Conservation (phyloP, 352 stramenopile genomes). For the Paralagenidium karlingii region DNA sequence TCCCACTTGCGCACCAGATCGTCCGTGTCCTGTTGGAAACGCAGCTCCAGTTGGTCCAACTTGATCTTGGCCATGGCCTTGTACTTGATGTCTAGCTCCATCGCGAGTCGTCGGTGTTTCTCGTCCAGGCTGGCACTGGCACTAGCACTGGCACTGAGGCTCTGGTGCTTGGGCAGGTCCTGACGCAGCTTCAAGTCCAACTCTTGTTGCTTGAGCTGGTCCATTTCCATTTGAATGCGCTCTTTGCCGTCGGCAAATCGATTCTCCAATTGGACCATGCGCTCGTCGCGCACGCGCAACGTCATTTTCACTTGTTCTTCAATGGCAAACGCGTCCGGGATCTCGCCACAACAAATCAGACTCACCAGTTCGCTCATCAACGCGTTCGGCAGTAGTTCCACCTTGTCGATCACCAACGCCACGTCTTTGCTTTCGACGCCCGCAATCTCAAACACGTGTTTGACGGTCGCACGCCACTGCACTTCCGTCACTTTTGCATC, state of each 20-base stretch:
- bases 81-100: too few relatives aligned
- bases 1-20: conserved; percentile 38
- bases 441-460: conserved; percentile 33
- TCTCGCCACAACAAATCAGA: conserved; percentile 42
- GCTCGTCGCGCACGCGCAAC: conserved; percentile 44
- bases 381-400: conserved; percentile 17
- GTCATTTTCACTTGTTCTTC: conserved; percentile 58
- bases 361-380: conserved; percentile 29
- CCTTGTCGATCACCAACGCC: conserved; percentile 38
- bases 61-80: too few relatives aligned
- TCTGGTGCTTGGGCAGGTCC: too few relatives aligned
- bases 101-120: too few relatives aligned
- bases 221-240: background rate
- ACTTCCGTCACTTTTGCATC: conserved; percentile 4
- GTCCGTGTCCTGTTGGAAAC: conserved; percentile 47
- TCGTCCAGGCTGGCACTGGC: too few relatives aligned
- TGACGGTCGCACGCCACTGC: conserved; percentile 28
- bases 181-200: too few relatives aligned
- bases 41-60: conserved; percentile 28
- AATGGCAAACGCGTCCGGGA: conserved; percentile 34
- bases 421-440: conserved; percentile 37
- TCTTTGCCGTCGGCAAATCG: conserved; percentile 5
- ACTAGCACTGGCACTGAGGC: too few relatives aligned
- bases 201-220: too few relatives aligned
- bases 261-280: conserved; percentile 32